Evolutionary conservation across 805 yeast genomes (phyloP), one percentile per base, ranked within the genome.

Genomic region (Wickerhamiella alocasiicola): DNA sequence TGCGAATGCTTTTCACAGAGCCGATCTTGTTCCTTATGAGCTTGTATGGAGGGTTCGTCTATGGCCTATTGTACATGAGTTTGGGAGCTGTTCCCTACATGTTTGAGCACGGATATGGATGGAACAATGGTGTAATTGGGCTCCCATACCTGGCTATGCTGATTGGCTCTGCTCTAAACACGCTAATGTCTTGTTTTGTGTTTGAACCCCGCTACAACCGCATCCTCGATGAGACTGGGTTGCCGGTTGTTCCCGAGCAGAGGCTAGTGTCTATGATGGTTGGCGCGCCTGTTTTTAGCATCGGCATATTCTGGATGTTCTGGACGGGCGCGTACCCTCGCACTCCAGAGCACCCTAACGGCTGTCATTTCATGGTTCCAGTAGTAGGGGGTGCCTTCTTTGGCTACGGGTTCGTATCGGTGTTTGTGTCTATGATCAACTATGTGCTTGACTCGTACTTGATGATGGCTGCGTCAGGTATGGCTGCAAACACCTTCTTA

Each of bases 291-390:
- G 55, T 69, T 5, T 82, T 85, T 63, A 78, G 88, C 25, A 64
- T 75, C 42, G 95, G 95, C 41, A 64, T 85, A 46, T 67, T 85
- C 52, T 82, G 94, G 94, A 67, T 85, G 56, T 74, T 82, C 44
- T 85, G 95, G 95, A 67, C 87, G 6, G 95, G 94, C 55, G 71
- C 74, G 47, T 85, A 76, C 59, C 77, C 72, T 36, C 60, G 76
- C 18, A 60, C 60, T 31, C 72, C 82, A 28, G 59, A 76, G 26
- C 60, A 60, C 34, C 73, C 84, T 29, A 94, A 78, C 55, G 73
- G 84, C 31, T 36, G 39, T 20, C 94, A 78, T 55, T 85, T 88
- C 88, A 77, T 76, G 51, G 81, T 72, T n/a, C 91, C 93, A 30
- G 70, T 80, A 2, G 60, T 73, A 21, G 74, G 81, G 21, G 79